Base-by-base conservation (phyloP, 176 grass and related monocot species). In the Triticum urartu region DNA sequence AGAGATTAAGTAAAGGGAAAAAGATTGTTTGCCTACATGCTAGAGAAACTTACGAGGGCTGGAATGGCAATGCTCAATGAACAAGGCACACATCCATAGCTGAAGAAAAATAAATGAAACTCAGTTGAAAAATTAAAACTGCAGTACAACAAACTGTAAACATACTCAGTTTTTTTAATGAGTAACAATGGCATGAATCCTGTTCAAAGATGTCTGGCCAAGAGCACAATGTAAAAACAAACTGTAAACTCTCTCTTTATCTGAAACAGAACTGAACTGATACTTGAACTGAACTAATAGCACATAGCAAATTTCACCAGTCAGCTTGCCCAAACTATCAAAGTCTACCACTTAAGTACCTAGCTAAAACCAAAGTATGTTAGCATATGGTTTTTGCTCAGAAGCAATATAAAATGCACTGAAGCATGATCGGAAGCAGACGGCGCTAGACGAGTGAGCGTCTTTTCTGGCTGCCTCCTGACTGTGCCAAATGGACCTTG, bases 401-500 rank as follows among this genome's bases (percentile, higher is more conserved):
- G 2, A 7, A 79, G 64, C 38, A 35, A 45, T 45, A 80, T 35
- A 38, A 26, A 72, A 30, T 75, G 5, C 45, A 75, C 3, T 75
- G 25, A 70, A 45, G 11, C 38, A 5, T 11, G 21, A 58, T 33
- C 5, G 73, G 30, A 15, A 43, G 58, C 38, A 62, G 50, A 84
- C 14, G 56, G 28, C 18, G 42, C 64, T 73, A 85, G 52, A 87
- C 17, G 47, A 83, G 3, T 26, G 54, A 66, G 30, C 39, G 17
- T 21, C 28, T 64, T 67, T 81, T 64, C 34, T 66, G 11, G 9
- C 63, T 40, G 3, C 77, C 25, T 66, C 61, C 71, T 30, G 79
- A 78, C 33, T 20, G 43, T 58, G 79, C 15, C 38, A 63, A 64
- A 83, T 87, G 80, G 79, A 84, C 66, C 36, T 87, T 78, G 75